phyloP scores from a whole-genome alignment of 768 basidiomycete genomes.

The Trametes cingulata region DNA sequence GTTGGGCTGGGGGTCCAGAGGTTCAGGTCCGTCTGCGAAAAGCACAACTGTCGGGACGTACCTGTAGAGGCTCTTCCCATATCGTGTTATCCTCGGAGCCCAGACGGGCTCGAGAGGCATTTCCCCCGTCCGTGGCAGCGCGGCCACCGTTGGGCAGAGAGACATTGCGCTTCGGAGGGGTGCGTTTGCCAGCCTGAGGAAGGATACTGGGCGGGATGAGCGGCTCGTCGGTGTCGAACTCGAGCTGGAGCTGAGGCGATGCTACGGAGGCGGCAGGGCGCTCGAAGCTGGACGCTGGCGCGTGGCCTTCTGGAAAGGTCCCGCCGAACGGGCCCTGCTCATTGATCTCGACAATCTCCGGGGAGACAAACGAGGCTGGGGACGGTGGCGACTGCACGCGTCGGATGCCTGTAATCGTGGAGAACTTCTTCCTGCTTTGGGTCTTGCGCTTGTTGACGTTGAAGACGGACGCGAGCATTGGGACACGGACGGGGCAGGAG shows the following conservation, averaged over 20 bases:
- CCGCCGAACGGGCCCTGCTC: slow-evolving; percentile 18
- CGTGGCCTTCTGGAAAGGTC: slow-evolving; percentile 4
- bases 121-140: background rate
- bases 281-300: slow-evolving; percentile 8
- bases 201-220: slow-evolving; percentile 24
- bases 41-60: background rate
- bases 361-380: slow-evolving; percentile 30
- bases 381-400: slow-evolving; percentile 29
- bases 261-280: background rate
- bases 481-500: background rate
- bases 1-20: background rate
- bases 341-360: slow-evolving; percentile 28
- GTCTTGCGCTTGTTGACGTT: slow-evolving; percentile 24
- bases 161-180: slow-evolving; percentile 25
- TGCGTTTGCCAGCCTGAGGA: slow-evolving; percentile 7
- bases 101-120: background rate
- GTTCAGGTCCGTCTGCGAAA: background rate
- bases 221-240: slow-evolving; percentile 21
- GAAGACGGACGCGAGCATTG: slow-evolving; percentile 26
- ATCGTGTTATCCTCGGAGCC: slow-evolving; percentile 1
- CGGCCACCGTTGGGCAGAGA: slow-evolving; percentile 22
- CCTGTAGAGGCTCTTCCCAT: slow-evolving; percentile 14
- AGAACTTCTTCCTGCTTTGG: slow-evolving; percentile 25
- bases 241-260: slow-evolving; percentile 27
- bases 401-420: slow-evolving; percentile 15